Evolutionary conservation across 345 rosid species (phyloP).

Genomic region (Lepidium africanum): DNA sequence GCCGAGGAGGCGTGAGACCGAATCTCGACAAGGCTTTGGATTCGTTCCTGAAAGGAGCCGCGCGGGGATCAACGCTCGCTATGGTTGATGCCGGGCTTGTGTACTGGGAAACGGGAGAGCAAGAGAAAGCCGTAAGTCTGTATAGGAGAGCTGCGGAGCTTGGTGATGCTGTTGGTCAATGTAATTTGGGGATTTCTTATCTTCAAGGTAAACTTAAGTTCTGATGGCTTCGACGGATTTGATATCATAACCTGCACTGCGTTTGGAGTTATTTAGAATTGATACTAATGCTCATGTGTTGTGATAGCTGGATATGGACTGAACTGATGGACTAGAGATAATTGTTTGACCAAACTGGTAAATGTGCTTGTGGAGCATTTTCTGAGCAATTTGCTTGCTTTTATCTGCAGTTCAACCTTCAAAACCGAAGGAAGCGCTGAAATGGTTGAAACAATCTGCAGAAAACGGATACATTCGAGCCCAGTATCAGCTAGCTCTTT

Average conservation of each 20-base stretch:
- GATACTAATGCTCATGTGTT: not conserved
- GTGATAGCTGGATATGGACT: not conserved
- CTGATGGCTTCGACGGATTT: not conserved
- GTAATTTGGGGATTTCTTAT: slow-evolving; percentile 73
- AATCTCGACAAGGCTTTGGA: slow-evolving; percentile 74
- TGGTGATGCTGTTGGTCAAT: slow-evolving; percentile 68
- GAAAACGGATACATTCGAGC: slow-evolving; percentile 63
- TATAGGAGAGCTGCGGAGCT: slow-evolving; percentile 73
- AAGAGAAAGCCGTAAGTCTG: slow-evolving; percentile 44
- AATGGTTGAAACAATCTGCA: slow-evolving; percentile 61
- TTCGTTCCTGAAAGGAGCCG: slow-evolving; percentile 72
- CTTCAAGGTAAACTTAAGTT: slow-evolving; percentile 52
- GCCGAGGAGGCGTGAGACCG: slow-evolving; percentile 53
- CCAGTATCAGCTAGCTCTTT: slow-evolving; percentile 81
- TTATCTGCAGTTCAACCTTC: slow-evolving; percentile 53
- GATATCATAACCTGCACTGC: not conserved
- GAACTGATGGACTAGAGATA: not conserved
- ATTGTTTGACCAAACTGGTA: not conserved
- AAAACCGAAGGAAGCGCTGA: slow-evolving; percentile 49
- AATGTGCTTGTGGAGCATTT: not conserved
- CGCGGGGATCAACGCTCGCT: slow-evolving; percentile 83
- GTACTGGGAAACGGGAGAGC: slow-evolving; percentile 70
- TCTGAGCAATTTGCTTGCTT: not conserved
- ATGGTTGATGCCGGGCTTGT: slow-evolving; percentile 96
- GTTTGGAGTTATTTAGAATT: not conserved